Base-by-base conservation (phyloP, 2,329 filamentous ascomycete species). In the Hymenoscyphus fructigenus region DNA sequence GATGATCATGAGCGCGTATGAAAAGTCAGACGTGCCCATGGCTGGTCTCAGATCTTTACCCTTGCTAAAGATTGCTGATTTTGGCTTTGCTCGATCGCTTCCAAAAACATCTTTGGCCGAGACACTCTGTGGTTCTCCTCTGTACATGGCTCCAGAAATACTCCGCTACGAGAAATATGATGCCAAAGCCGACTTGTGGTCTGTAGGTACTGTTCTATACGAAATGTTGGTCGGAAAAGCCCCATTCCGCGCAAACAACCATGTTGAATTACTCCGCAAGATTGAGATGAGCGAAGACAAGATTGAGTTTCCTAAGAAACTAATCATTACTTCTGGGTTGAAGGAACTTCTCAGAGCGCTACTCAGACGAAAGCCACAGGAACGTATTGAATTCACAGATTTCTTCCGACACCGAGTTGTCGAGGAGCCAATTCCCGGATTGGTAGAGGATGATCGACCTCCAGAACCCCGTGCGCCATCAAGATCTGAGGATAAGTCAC, bases 121-220 rank as follows among this genome's bases (percentile, higher is more conserved):
- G 77, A 99, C 95, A 0, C 86, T 99, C 0, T 99, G 95, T 77
- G 95, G 95, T 20, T 98, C 95, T 14, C 95, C 95, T 10, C 82
- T 99, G 29, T 99, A 99, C 80, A 99, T 99, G 95, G 95, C 95
- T 0, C 95, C 95, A 3, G 95, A 99, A 79, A 99, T 99, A 69
- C 82, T 99, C 67, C 89, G 93, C 66, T 99, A 98, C 74, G 93
- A 99, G 77, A 94, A 94, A 74, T 99, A 99, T 77, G 94, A 97
- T 79, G 92, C 94, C 68, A 96, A 96, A 78, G 94, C 93, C 57
- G 95, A 99, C 79, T 81, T 99, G 38, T 99, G 95, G 95, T 99
- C 95, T 26, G 92, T 97, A 38, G 95, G 95, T 60, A 97, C 95
- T 20, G 95, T 99, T 9, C 81, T 96, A 28, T 97, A 92, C 76